A percentile compares a stretch with the other conserved stretches of the same genome.
phyloP scores from a whole-genome alignment of 345 rosid genomes.

The Capsella bursapastoris region DNA sequence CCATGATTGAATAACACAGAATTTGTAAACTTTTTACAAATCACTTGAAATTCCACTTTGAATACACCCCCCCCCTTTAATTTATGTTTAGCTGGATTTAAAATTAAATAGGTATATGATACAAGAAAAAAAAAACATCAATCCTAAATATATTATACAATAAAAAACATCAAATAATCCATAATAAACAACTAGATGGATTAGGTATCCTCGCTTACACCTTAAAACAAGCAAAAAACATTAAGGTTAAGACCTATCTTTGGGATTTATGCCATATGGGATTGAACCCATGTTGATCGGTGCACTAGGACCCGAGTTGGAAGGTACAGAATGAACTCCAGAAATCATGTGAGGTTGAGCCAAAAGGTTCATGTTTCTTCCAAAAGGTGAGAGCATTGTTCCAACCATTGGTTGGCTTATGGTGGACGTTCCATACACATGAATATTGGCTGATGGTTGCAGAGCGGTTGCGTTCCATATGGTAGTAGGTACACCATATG shows the following conservation, averaged over 20 bases:
- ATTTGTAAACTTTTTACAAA: too few species aligned
- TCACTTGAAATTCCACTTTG: too few species aligned
- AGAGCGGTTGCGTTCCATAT: too few species aligned
- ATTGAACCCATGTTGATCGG: conserved; percentile 62
- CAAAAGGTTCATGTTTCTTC: conserved; percentile 70
- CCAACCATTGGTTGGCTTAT: conserved; percentile 75
- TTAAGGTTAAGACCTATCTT: conserved; percentile 35
- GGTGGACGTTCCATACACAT: conserved; percentile 54
- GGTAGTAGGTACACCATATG: not conserved
- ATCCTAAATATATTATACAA: too few species aligned
- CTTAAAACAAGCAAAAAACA: not conserved
- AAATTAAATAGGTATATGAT: too few species aligned
- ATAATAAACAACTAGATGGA: too few species aligned
- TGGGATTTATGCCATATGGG: conserved; percentile 52
- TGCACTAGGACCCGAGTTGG: conserved; percentile 61
- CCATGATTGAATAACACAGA: too few species aligned
- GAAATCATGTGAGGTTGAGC: conserved; percentile 59
- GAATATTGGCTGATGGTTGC: conserved; percentile 43
- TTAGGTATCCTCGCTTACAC: not conserved
- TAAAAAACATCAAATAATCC: too few species aligned
- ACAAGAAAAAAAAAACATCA: too few species aligned
- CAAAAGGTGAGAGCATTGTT: conserved; percentile 68
- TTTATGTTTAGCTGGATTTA: too few species aligned
- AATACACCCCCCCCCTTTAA: too few species aligned
- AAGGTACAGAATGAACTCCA: conserved; percentile 52